Conservation (phyloP, 805 yeast species). For the Wickerhamomyces subpelliculosus region DNA sequence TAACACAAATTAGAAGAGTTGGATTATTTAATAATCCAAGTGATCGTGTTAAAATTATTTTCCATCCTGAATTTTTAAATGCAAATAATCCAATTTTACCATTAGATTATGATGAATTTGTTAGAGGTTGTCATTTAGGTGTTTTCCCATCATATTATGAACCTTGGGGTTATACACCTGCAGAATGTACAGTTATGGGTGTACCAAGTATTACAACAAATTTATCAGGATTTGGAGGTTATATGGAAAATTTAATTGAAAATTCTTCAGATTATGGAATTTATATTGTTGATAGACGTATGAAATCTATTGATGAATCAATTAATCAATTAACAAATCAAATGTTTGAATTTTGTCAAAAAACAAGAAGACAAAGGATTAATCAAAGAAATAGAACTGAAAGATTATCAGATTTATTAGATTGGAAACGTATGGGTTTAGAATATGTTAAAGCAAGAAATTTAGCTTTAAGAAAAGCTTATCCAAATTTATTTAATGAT, state of each 20-base stretch:
- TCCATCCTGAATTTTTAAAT: slow-evolving; percentile 96
- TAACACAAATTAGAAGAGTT: slow-evolving; percentile 87
- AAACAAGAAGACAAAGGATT: slow-evolving; percentile 94
- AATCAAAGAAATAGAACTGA: slow-evolving; percentile 97
- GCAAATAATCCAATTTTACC: slow-evolving; percentile 92
- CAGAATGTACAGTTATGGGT: slow-evolving; percentile 99
- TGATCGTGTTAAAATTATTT: slow-evolving; percentile 90
- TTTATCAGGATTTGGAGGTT: slow-evolving; percentile 94
- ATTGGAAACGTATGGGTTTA: slow-evolving; percentile 97
- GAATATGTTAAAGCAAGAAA: slow-evolving; percentile 95
- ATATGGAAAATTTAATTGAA: slow-evolving; percentile 96
- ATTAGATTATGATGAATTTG: slow-evolving; percentile 94
- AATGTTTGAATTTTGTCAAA: slow-evolving; percentile 83
- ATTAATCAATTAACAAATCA: slow-evolving; percentile 83
- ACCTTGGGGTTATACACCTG: slow-evolving; percentile 99
- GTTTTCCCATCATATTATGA: slow-evolving; percentile 98
- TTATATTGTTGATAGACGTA: slow-evolving; percentile 91
- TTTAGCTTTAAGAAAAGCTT: slow-evolving; percentile 86
- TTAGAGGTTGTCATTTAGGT: slow-evolving; percentile 95
- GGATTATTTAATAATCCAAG: slow-evolving; percentile 83
- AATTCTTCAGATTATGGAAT: slow-evolving; percentile 94
- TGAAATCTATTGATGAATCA: slow-evolving; percentile 87
- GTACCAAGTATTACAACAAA: slow-evolving; percentile 96
- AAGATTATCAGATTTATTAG: slow-evolving; percentile 83
- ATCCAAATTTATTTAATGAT: slow-evolving; percentile 69